A percentile compares a stretch with the other conserved stretches of the same genome.
phyloP scores from a whole-genome alignment of 2,329 filamentous ascomycete genomes.

The Coniella vitis region DNA sequence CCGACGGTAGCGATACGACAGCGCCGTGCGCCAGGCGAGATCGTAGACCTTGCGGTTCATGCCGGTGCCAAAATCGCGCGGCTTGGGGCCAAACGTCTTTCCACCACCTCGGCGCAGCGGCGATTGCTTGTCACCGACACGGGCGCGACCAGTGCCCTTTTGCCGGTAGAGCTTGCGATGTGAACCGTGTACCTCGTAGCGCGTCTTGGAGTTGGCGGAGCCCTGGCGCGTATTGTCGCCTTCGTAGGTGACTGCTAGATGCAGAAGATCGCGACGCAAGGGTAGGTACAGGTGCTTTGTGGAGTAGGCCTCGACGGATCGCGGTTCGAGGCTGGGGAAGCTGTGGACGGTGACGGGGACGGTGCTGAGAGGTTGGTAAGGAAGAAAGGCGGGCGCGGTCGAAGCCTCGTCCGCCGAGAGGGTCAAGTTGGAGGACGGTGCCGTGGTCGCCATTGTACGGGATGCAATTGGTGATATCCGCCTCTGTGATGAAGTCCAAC shows the following conservation, averaged over 20 bases:
- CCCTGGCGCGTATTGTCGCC: slow-evolving; percentile 83
- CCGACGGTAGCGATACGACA: slow-evolving; percentile 82
- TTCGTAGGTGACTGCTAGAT: slow-evolving; percentile 88
- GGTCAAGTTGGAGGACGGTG: slow-evolving; percentile 10
- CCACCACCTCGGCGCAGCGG: slow-evolving; percentile 81
- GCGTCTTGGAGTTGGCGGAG: slow-evolving; percentile 75
- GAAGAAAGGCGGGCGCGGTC: slow-evolving; percentile 15
- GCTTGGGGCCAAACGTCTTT: slow-evolving; percentile 83
- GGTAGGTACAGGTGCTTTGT: slow-evolving; percentile 80
- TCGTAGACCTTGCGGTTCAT: slow-evolving; percentile 90
- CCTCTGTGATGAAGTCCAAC: background rate
- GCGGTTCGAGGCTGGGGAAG: slow-evolving; percentile 85
- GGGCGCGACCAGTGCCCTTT: slow-evolving; percentile 77
- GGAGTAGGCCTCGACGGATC: slow-evolving; percentile 69
- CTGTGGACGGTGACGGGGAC: slow-evolving; percentile 81
- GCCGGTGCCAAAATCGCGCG: slow-evolving; percentile 79
- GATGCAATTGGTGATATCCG: slow-evolving; percentile 2
- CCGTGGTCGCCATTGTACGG: slow-evolving; percentile 15
- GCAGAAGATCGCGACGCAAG: slow-evolving; percentile 82
- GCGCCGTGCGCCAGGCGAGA: slow-evolving; percentile 86
- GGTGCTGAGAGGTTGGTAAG: slow-evolving; percentile 39
- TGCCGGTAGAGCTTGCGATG: slow-evolving; percentile 75
- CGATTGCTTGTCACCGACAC: slow-evolving; percentile 72
- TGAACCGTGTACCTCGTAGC: slow-evolving; percentile 77
- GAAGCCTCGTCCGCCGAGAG: slow-evolving; percentile 10